Evolutionary conservation across 2,329 filamentous ascomycete genomes (phyloP), one percentile per base, ranked within the genome.

Genomic region (Huntiella savannae): DNA sequence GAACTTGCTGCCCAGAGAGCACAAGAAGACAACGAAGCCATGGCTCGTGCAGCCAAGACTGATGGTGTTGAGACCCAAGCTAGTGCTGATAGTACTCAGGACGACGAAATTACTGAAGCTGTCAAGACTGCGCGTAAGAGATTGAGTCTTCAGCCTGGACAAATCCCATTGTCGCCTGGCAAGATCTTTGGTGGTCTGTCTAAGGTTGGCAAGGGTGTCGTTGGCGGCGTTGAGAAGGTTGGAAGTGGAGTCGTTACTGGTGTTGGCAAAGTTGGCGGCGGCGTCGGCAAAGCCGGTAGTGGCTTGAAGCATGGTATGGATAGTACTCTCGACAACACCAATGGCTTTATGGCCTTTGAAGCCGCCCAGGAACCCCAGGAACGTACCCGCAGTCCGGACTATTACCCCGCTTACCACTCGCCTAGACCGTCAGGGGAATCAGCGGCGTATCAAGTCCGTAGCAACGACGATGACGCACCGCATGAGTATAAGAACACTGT

Each of bases 251-350:
- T 49, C 12, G 47, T 45, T 6, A 43, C n/a, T 8, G 43, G 46
- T 28, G 46, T 48, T 22, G 36, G 19, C 37, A 66, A 63, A 46
- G 63, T 64, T 12, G 60, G 54, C 15, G 52, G 52, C 32, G 53
- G 53, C 4, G 33, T 55, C 2, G 39, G 58, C 32, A 62, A 60
- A 42, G 64, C 63, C 4, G 63, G 66, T n/a, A 60, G 62, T 8
- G 68, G 63, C 3, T 56, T 72, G 33, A 71, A 65, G 45, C 63
- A 66, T 10, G 70, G 66, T 3, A 58, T 77, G 3, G 70, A 74
- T 32, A 61, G 59, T 17, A 66, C 67, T 8, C 54, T 78, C 15
- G 71, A 70, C 45, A 68, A 66, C 4, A 74, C 68, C 0, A 71
- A 75, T 49, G 72, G 72, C 1, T 76, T 76, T 51, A 52, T 59